These are phyloP conservation scores for Penicillium manginii DNA, from an alignment of 495 filamentous ascomycete species.

Conservation along the genomic window DNA sequence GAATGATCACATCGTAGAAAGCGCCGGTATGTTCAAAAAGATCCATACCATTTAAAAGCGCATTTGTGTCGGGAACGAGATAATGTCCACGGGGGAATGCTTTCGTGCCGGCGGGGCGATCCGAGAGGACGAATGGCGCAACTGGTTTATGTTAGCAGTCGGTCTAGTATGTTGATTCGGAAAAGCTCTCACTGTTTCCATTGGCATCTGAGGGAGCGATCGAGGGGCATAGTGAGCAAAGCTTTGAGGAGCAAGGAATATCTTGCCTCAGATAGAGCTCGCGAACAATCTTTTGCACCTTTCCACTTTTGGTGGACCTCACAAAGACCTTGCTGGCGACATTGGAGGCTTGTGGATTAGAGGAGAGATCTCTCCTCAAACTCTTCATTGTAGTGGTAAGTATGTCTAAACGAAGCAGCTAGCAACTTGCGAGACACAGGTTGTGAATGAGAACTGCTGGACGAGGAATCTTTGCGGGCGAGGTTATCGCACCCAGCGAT, in stretches of 20 bases:
- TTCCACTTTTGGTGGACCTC: conserved; percentile 88
- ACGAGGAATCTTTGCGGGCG: conserved; percentile 10
- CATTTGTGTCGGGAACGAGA: conserved; percentile 95
- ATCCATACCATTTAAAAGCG: conserved; percentile 93
- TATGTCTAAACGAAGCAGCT: conserved; percentile 16
- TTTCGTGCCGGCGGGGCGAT: conserved; percentile 80
- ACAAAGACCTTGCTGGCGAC: conserved; percentile 93
- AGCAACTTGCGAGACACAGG: conserved; percentile 10
- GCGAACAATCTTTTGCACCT: conserved; percentile 97
- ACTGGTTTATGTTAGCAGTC: conserved; percentile 54
- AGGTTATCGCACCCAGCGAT: conserved; percentile 31
- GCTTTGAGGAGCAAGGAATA: conserved; percentile 93
- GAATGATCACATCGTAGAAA: conserved; percentile 92
- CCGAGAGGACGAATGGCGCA: conserved; percentile 82
- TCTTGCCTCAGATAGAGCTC: conserved; percentile 95
- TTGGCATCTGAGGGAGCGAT: conserved; percentile 76
- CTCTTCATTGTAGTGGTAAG: conserved; percentile 74
- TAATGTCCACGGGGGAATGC: conserved; percentile 87
- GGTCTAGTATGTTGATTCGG: not conserved
- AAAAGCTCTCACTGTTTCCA: conserved; percentile 62
- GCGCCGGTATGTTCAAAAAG: conserved; percentile 88
- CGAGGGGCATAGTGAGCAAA: conserved; percentile 74
- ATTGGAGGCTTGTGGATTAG: conserved; percentile 71
- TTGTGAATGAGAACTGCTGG: conserved; percentile 16
- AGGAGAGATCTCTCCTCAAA: conserved; percentile 72